Evolutionary conservation across 2,329 filamentous ascomycete species (phyloP).

Genomic region (Ophiocordyceps robertsii): DNA sequence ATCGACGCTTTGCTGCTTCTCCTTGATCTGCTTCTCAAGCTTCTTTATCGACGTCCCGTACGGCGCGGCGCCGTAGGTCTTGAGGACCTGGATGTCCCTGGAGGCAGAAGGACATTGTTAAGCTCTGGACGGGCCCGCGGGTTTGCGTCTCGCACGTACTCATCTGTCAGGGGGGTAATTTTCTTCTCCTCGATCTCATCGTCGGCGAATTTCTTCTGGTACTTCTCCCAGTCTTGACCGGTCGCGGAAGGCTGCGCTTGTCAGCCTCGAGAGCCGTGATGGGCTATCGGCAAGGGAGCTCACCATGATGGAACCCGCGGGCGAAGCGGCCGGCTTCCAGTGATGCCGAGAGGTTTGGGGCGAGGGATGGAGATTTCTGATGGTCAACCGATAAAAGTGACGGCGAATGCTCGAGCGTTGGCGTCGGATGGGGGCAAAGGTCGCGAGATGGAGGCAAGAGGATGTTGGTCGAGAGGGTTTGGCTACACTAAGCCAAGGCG

Average conservation of each 20-base stretch:
- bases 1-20: conserved; percentile 94
- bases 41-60: conserved; percentile 92
- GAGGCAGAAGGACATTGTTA: conserved; percentile 1
- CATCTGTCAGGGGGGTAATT: conserved; percentile 91
- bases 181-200: conserved; percentile 99
- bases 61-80: conserved; percentile 94
- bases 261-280: conserved; percentile 9
- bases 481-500: conserved; percentile 15
- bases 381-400: background rate
- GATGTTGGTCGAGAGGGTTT: conserved; percentile 1
- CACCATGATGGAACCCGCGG: conserved; percentile 28
- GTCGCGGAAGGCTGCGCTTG: conserved; percentile 71
- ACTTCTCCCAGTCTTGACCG: conserved; percentile 95
- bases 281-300: conserved; percentile 9
- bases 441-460: background rate
- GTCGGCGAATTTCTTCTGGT: conserved; percentile 91
- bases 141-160: conserved; percentile 49
- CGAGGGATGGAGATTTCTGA: background rate
- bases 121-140: background rate
- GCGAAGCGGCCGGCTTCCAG: conserved; percentile 7
- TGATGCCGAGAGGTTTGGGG: conserved; percentile 1
- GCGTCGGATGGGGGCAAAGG: background rate
- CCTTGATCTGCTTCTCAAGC: conserved; percentile 98
- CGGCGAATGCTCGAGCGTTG: background rate
- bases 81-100: conserved; percentile 97